Base-by-base conservation (phyloP, 257 asterid genomes). In the Linderniella brevidens region DNA sequence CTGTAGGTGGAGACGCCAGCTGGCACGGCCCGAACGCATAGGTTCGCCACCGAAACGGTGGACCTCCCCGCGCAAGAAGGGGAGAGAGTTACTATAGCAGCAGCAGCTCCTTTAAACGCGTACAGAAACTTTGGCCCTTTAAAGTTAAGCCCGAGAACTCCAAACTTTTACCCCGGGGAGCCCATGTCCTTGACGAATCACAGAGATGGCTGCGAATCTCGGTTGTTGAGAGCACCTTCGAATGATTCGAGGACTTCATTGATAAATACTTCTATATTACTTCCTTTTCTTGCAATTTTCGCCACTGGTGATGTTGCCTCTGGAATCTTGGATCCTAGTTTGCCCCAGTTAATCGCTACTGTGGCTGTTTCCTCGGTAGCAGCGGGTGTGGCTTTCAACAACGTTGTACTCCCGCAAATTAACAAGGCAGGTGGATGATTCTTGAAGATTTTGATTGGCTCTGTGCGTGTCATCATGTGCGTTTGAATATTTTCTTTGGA, bases 51-150 rank as follows among this genome's bases (percentile, higher is more conserved):
- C 70, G 94, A 80, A 72, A 80, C 97, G 41, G 95, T 80, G 45
- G 90, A 84, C 61, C 90, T 88, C 44, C 95, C 97, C 37, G 90
- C 95, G 19, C 88, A 73, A 62, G 80, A 80, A 68, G 97, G 97
- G 52, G 97, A 84, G 70, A 70, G 97, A 59, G 92, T 88, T 57
- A 88, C 97, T 46, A 68, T 88, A 59, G 80, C 95, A 37, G 58
- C 72, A 51, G 94, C 97, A 58, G 93, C 97, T 66, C 92, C 93
- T 11, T 55, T 62, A 35, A 68, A 57, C 61, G 71, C 75, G 47
- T 80, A 72, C 64, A 71, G 80, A 65, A 75, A 74, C 56, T 63
- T 84, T 10, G 97, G 97, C 7, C 95, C 93, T 8, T 50, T 88
- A 35, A 83, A 76, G 64, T 65, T 84, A n/a, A 88, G 75, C 60